Conservation (phyloP, 2,329 filamentous ascomycete genomes). For the Cordyceps javanica region DNA sequence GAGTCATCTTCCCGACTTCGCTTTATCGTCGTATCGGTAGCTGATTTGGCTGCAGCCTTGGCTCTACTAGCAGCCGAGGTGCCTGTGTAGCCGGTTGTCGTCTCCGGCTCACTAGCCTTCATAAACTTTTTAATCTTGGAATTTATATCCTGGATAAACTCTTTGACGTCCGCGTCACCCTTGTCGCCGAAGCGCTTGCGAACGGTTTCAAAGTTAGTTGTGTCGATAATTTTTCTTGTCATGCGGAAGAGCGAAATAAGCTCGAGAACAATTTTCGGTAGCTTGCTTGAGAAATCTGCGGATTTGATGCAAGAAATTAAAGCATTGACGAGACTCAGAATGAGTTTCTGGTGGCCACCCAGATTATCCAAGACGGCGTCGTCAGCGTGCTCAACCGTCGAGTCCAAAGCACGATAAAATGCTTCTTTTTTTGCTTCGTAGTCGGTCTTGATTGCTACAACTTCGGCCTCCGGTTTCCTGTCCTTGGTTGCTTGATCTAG, state of each 20-base stretch:
- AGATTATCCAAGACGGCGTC: slow-evolving; percentile 51
- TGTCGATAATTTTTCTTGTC: slow-evolving; percentile 54
- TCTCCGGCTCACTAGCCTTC: slow-evolving; percentile 28
- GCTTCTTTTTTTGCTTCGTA: slow-evolving; percentile 41
- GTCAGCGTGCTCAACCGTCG: slow-evolving; percentile 49
- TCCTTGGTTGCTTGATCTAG: slow-evolving; percentile 39
- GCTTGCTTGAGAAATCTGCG: slow-evolving; percentile 45
- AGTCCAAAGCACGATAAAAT: slow-evolving; percentile 46
- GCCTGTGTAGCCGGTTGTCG: slow-evolving; percentile 31
- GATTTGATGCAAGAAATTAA: slow-evolving; percentile 49
- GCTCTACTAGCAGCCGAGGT: slow-evolving; percentile 34
- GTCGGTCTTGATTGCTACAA: slow-evolving; percentile 33
- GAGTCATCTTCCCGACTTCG: slow-evolving; percentile 34
- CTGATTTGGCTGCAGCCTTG: slow-evolving; percentile 27
- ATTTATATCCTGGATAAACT: slow-evolving; percentile 53
- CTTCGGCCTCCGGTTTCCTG: slow-evolving; percentile 29
- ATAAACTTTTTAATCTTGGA: slow-evolving; percentile 37
- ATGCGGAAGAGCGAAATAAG: slow-evolving; percentile 59
- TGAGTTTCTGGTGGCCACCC: slow-evolving; percentile 50
- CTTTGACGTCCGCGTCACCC: slow-evolving; percentile 58
- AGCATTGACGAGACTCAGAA: slow-evolving; percentile 47
- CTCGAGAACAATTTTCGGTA: slow-evolving; percentile 50
- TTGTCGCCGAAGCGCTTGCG: slow-evolving; percentile 58
- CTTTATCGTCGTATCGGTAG: slow-evolving; percentile 26
- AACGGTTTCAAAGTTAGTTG: slow-evolving; percentile 60